A percentile compares a stretch with the other conserved stretches of the same genome.
These are phyloP conservation scores for Candida sanyiensis DNA, from an alignment of 805 yeast species.

Conservation along the genomic window DNA sequence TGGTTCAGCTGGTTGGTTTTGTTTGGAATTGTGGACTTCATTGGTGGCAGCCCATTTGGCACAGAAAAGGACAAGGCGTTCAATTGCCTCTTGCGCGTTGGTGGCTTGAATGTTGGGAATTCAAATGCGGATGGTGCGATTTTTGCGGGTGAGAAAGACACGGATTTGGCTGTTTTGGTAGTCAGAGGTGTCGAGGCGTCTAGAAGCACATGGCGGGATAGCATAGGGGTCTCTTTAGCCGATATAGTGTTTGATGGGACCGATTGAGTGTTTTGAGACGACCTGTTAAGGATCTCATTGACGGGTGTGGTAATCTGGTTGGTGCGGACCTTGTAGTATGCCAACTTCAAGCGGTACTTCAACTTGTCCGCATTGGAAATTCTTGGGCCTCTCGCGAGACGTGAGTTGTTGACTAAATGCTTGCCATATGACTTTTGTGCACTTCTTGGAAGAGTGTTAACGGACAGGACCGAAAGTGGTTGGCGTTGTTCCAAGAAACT, in stretches of 20 bases:
- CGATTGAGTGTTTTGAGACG: not conserved
- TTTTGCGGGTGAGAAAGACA: slow-evolving; percentile 15
- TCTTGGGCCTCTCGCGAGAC: not conserved
- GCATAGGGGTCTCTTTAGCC: slow-evolving; percentile 17
- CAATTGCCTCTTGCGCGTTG: not conserved
- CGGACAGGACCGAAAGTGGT: slow-evolving; percentile 16
- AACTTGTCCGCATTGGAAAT: slow-evolving; percentile 33
- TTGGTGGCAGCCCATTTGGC: slow-evolving; percentile 3
- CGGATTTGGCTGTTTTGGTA: slow-evolving; percentile 13
- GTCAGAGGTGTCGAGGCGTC: slow-evolving; percentile 31
- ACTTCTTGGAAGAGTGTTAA: slow-evolving; percentile 15
- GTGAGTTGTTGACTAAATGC: not conserved
- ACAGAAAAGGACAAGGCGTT: slow-evolving; percentile 1
- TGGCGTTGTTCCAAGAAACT: slow-evolving; percentile 19
- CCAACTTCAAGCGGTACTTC: slow-evolving; percentile 43
- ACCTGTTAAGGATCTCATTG: slow-evolving; percentile 22
- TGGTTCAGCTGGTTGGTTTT: not conserved
- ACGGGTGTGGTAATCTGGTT: slow-evolving; percentile 37
- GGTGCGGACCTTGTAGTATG: slow-evolving; percentile 47
- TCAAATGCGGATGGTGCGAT: slow-evolving; percentile 1
- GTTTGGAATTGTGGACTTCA: slow-evolving; percentile 1
- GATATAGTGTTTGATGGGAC: slow-evolving; percentile 5
- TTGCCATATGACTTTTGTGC: not conserved
- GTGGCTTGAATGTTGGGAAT: slow-evolving; percentile 7
- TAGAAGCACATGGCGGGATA: slow-evolving; percentile 27